Evolutionary conservation across 495 filamentous ascomycete species (phyloP), one percentile per base, ranked within the genome.

Genomic region (Pyrenula massariospora): DNA sequence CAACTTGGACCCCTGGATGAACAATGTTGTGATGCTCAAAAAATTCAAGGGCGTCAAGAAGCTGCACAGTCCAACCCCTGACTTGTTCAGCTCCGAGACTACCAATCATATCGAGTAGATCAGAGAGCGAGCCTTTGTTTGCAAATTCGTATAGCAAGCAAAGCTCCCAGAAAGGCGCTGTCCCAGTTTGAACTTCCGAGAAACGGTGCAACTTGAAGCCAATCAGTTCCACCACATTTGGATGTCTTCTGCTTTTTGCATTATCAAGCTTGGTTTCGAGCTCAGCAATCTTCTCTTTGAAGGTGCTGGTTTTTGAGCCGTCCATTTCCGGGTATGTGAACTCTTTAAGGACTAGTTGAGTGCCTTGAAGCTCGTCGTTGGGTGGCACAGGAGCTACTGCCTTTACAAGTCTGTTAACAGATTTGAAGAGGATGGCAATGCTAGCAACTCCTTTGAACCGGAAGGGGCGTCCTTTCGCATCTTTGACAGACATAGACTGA

Each of bases 41-140:
- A 65, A 84, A 92, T 51, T 91, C 88, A 24, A 97, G 75, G 0
- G 83, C 93, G 67, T 96, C 88, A 23, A 98, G 82, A n/a, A 98
- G 74, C 60, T 92, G 87, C 51, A 89, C 84, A 49, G 88, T 89
- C 88, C 89, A 96, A 53, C 87, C 79, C 51, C 89, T 84, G 42
- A 87, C 82, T 60, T 83, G 88, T 58, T 80, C 80, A 36, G 85
- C 77, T 24, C 84, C 80, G 48, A 95, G 69, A n/a, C 77, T 78
- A 25, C 84, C 87, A 24, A 88, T 81, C 53, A 91, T 77, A 42
- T 89, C 86, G 52, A 98, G 75, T 15, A 93, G 73, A 53, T 96
- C 90, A 2, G 83, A 78, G 1, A 98, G 71, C 1, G 93, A 87
- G 0, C 91, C 90, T 66, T 87, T 91, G 25, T 87, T 84, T 1